phyloP scores from a whole-genome alignment of 2,329 filamentous ascomycete species.

The Colletotrichum theobromicola region DNA sequence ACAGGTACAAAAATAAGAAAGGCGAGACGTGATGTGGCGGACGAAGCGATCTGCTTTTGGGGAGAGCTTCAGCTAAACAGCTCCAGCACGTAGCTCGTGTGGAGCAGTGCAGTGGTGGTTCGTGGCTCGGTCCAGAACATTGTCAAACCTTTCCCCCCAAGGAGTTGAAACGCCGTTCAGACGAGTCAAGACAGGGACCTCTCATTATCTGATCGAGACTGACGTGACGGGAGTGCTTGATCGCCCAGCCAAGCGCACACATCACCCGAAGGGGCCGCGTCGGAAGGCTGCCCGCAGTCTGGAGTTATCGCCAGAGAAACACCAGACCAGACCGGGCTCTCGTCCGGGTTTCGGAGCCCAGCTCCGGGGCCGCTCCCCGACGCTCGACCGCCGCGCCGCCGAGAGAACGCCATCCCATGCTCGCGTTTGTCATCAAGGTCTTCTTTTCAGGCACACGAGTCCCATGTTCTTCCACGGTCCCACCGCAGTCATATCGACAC shows the following conservation, averaged over 20 bases:
- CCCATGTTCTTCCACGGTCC: neutral
- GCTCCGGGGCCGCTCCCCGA: neutral
- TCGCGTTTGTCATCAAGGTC: neutral
- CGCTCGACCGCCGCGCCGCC: neutral
- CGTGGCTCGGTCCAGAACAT: neutral
- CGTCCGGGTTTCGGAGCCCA: neutral
- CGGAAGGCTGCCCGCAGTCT: neutral
- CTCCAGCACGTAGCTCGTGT: neutral
- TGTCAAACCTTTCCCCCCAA: neutral
- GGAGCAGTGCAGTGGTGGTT: neutral
- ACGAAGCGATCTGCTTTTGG: neutral
- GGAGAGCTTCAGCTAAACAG: neutral
- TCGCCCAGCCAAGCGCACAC: neutral
- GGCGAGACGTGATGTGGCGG: neutral
- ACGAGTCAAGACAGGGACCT: neutral
- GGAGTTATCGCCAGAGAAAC: neutral
- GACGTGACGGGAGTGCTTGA: neutral
- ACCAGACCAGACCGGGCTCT: neutral
- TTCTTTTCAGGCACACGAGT: neutral
- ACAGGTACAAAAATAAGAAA: neutral
- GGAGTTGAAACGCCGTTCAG: neutral
- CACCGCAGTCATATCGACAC: neutral
- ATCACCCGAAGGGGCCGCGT: neutral
- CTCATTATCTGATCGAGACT: neutral
- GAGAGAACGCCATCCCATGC: neutral